Conservation (phyloP, 768 basidiomycete genomes). For the Nidularia sp. region DNA sequence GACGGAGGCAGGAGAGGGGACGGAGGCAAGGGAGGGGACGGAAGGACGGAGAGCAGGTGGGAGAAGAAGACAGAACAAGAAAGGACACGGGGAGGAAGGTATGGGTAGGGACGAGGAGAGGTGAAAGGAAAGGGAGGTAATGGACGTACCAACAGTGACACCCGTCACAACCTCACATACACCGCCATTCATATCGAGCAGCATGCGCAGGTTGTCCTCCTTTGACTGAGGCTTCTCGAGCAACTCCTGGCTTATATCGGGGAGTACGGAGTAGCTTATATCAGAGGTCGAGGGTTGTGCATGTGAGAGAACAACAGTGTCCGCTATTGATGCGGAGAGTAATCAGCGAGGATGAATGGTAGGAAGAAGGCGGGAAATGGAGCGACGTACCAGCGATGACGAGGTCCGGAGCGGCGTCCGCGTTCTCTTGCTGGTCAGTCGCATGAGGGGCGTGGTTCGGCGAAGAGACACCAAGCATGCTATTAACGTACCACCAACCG, state of each 20-base stretch:
- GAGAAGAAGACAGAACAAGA: too few relatives aligned
- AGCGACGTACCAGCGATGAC: slow-evolving; percentile 60
- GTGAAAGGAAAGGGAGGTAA: background rate
- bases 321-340: slow-evolving; percentile 46
- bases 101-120: too few relatives aligned
- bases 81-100: too few relatives aligned
- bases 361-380: background rate
- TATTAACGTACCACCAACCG: slow-evolving; percentile 21
- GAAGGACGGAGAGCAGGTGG: too few relatives aligned
- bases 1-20: too few relatives aligned
- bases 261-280: slow-evolving; percentile 48
- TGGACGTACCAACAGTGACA: slow-evolving; percentile 65
- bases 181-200: slow-evolving; percentile 81
- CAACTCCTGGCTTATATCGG: slow-evolving; percentile 59
- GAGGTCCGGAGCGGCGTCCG: slow-evolving; percentile 32
- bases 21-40: too few relatives aligned
- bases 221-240: slow-evolving; percentile 85
- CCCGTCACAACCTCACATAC: slow-evolving; percentile 94
- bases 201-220: slow-evolving; percentile 82
- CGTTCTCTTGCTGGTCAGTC: slow-evolving; percentile 52
- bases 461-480: slow-evolving; percentile 3
- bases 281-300: slow-evolving; percentile 57
- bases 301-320: slow-evolving; percentile 91
- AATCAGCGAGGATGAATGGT: background rate
- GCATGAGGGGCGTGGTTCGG: slow-evolving; percentile 62